phyloP scores from a whole-genome alignment of 371 early-diverging fungal genomes.

The Lichtheimia hyalospora region DNA sequence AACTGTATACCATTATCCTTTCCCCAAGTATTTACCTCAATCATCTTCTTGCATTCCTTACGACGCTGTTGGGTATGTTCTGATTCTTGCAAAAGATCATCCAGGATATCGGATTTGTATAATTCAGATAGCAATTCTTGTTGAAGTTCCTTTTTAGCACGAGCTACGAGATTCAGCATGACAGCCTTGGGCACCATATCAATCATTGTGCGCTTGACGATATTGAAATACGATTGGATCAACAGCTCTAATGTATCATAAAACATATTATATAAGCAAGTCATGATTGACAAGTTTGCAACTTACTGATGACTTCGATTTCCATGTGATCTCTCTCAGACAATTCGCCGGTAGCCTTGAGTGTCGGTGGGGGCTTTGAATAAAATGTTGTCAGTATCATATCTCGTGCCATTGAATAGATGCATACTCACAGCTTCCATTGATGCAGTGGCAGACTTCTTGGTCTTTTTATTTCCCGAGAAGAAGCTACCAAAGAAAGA shows the following conservation, averaged over 20 bases:
- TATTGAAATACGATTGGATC: conserved; percentile 94
- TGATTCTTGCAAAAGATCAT: conserved; percentile 93
- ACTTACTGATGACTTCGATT: conserved; percentile 95
- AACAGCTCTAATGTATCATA: conserved; percentile 66
- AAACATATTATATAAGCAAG: too few relatives aligned
- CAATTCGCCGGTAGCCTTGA: conserved; percentile 93
- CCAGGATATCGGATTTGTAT: conserved; percentile 91
- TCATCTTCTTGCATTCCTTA: conserved; percentile 97
- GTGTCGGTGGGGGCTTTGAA: conserved; percentile 83
- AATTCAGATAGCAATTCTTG: conserved; percentile 93
- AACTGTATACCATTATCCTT: not conserved
- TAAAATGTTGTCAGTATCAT: not conserved
- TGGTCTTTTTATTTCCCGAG: conserved; percentile 73
- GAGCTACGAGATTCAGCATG: conserved; percentile 94
- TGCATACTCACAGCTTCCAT: conserved; percentile 71
- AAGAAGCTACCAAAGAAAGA: conserved; percentile 97
- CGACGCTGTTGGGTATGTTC: conserved; percentile 90
- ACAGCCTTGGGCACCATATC: conserved; percentile 99
- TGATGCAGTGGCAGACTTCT: conserved; percentile 47
- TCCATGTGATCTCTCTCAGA: conserved; percentile 97
- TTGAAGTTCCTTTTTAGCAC: conserved; percentile 93
- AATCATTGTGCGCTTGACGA: conserved; percentile 96
- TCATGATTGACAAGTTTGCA: not conserved
- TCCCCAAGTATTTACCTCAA: conserved; percentile 56
- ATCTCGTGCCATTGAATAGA: not conserved